Evolutionary conservation across 23 red algal species (phyloP).

Genomic region (Cyanidioschyzon merolae): DNA sequence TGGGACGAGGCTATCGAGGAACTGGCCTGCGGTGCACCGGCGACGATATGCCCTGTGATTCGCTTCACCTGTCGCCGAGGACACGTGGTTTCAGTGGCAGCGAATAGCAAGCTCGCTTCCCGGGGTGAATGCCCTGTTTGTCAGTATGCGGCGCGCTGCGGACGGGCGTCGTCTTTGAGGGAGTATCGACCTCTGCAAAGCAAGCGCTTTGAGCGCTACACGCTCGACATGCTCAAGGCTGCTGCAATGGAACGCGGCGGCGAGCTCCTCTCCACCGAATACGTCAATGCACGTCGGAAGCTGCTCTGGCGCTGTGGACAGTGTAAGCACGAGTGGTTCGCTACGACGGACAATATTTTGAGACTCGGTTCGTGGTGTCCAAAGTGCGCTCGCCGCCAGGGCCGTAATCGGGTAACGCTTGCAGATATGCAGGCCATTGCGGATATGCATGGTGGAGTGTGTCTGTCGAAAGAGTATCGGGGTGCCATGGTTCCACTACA

Average conservation of each 20-base stretch:
- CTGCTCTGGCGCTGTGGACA: conserved; percentile 56
- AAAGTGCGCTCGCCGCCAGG: conserved; percentile 31
- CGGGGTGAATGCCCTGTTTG: background rate
- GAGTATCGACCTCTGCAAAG: background rate
- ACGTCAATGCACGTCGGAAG: conserved; percentile 35
- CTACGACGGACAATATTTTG: conserved; percentile 42
- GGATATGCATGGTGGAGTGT: conserved; percentile 31
- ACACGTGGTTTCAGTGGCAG: conserved; percentile 6
- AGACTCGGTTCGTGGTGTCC: conserved; percentile 51
- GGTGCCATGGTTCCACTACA: conserved; percentile 33
- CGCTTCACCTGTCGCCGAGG: conserved; percentile 7
- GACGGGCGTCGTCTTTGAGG: background rate
- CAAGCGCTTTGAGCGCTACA: background rate
- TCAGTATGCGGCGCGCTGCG: background rate
- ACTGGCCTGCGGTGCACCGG: background rate
- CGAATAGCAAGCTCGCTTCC: background rate
- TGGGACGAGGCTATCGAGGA: background rate
- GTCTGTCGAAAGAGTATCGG: conserved; percentile 50
- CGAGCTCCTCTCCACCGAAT: conserved; percentile 32
- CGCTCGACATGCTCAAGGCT: background rate
- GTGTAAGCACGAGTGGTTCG: conserved; percentile 45
- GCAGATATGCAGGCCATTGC: conserved; percentile 36
- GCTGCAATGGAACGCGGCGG: conserved; percentile 33
- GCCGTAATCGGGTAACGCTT: conserved; percentile 14
- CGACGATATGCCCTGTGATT: background rate